These are phyloP conservation scores for Fusarium succisae DNA, from an alignment of 2,329 filamentous ascomycete genomes.

Conservation along the genomic window DNA sequence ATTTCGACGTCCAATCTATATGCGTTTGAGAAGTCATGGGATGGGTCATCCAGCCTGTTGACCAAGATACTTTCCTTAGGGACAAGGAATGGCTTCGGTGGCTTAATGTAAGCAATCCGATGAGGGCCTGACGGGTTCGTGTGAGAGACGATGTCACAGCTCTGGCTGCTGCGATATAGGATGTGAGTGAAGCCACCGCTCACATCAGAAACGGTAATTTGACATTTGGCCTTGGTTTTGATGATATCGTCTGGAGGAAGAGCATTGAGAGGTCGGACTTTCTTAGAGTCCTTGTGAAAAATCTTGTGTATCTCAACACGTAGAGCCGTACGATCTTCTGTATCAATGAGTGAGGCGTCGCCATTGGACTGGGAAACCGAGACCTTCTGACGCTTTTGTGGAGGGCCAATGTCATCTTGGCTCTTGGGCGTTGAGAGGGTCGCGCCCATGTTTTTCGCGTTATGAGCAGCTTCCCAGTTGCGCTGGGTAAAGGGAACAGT, in stretches of 20 bases:
- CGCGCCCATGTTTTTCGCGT: conserved; percentile 56
- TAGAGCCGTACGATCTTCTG: conserved; percentile 53
- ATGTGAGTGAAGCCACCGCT: conserved; percentile 51
- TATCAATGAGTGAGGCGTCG: conserved; percentile 43
- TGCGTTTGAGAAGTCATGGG: conserved; percentile 58
- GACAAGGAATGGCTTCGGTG: conserved; percentile 61
- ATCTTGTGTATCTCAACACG: conserved; percentile 64
- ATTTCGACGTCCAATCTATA: conserved; percentile 64
- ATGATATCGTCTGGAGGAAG: conserved; percentile 43
- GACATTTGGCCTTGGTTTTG: conserved; percentile 49
- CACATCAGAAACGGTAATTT: conserved; percentile 50
- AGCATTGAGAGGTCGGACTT: conserved; percentile 44
- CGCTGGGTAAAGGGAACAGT: conserved; percentile 64
- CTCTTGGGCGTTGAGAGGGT: conserved; percentile 41
- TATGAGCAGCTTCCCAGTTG: conserved; percentile 61
- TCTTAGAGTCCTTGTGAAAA: conserved; percentile 58
- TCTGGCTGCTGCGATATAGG: conserved; percentile 63
- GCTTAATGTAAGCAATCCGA: conserved; percentile 58
- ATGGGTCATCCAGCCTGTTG: conserved; percentile 57
- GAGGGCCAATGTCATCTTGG: conserved; percentile 51
- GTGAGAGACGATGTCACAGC: conserved; percentile 62
- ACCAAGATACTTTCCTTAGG: conserved; percentile 62
- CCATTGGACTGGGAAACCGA: conserved; percentile 50
- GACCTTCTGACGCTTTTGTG: conserved; percentile 62
- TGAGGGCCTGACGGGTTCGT: conserved; percentile 58